These are phyloP conservation scores for Sporodiniella umbellata DNA, from an alignment of 371 early-diverging fungal genomes.

Conservation along the genomic window DNA sequence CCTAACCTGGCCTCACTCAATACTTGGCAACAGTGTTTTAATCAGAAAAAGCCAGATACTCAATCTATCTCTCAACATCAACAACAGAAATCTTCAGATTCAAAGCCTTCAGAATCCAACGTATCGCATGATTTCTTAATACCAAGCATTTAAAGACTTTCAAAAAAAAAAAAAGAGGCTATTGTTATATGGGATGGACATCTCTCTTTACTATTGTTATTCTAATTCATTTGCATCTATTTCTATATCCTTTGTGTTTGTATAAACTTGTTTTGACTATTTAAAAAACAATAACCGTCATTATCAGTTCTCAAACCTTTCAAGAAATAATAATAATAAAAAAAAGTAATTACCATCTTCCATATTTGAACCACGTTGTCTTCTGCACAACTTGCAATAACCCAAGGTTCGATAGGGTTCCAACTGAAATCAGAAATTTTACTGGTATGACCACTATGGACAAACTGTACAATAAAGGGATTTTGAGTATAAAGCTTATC, in stretches of 20 bases:
- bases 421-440: slow-evolving; percentile 95
- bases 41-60: slow-evolving; percentile 21
- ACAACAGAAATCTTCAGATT: no score
- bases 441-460: slow-evolving; percentile 99
- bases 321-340: no score
- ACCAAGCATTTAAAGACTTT: not conserved
- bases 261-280: slow-evolving; percentile 33
- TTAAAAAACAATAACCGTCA: slow-evolving; percentile 1
- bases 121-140: not conserved
- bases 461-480: slow-evolving; percentile 71
- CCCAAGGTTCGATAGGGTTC: slow-evolving; percentile 96
- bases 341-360: slow-evolving; percentile 93
- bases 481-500: no score
- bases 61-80: no score
- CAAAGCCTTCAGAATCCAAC: not conserved
- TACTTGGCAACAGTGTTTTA: slow-evolving; percentile 46
- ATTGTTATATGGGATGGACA: not conserved
- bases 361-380: slow-evolving; percentile 98
- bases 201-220: slow-evolving; percentile 19
- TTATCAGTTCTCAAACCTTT: no score
- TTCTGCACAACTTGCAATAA: slow-evolving; percentile 91
- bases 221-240: slow-evolving; percentile 26
- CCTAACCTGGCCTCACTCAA: slow-evolving; percentile 42
- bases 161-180: not conserved
- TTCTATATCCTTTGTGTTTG: slow-evolving; percentile 22